Evolutionary conservation across 768 basidiomycete genomes (phyloP), one percentile per base, ranked within the genome.

Genomic region (Boletales sp.): DNA sequence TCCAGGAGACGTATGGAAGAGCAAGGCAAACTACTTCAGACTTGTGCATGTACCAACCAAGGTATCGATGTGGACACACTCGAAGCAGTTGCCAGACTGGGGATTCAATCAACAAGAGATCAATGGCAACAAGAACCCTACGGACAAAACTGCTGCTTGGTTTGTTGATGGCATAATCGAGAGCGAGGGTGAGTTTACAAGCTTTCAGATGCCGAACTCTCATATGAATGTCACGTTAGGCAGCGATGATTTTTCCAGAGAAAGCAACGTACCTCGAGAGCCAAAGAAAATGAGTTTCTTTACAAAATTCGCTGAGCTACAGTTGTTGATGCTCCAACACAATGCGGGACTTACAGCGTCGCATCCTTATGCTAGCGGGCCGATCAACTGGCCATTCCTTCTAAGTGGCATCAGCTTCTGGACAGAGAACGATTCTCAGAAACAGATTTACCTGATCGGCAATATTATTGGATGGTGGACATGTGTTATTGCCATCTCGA

Each of bases 301-400:
- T 78, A 86, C 77, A 67, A 98, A 99, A 71, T 98, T 94, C 61
- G 81, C 75, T 27, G 95, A 99, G 68, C 74, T 98, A 30, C 97
- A 99, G 62, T 71, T 95, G 39, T 74, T 95, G 48, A 98, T 98
- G 95, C 72, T 98, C 56, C 93, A 97, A 65, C 97, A 99, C 74
- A 99, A 99, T 61, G 94, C 97, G n/a, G 97, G 94, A 18, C 76
- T 99, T 55, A 95, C 93, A 21, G 90, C 93, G n/a, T 90, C 88
- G 5, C 97, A 99, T 65, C 97, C 97, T 37, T 99, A 99, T 66
- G 94, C 97, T 4, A 90, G 89, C 51, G 78, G 78, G n/a, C 94
- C 97, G 6, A 86, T 97, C 70, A 94, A 95, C 66, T 99, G 97
- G 97, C 97, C 97, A 7, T 98, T 98, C 84, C 80, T 94, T 35